Conservation (phyloP, 495 filamentous ascomycete species). For the Penicillium mononematosum region DNA sequence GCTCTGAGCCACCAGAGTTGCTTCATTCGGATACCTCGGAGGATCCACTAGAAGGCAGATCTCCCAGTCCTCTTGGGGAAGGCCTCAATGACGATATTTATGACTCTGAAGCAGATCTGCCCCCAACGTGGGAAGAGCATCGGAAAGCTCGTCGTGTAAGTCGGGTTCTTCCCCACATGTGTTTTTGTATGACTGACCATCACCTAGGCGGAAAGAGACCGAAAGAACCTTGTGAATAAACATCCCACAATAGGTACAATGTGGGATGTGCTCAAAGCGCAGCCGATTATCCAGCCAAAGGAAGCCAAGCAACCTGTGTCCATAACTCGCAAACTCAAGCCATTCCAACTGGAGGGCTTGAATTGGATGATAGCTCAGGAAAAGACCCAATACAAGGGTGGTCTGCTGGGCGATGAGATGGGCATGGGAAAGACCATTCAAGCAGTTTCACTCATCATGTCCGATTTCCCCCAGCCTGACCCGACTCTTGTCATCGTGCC, state of each 20-base stretch:
- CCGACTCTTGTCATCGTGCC: slow-evolving; percentile 90
- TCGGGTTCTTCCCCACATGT: not conserved
- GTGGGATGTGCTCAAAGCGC: slow-evolving; percentile 73
- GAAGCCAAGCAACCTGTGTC: slow-evolving; percentile 70
- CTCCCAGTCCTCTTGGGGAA: not conserved
- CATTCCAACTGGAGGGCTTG: slow-evolving; percentile 89
- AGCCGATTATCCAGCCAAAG: slow-evolving; percentile 62
- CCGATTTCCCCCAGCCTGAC: slow-evolving; percentile 78
- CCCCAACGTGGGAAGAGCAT: slow-evolving; percentile 19
- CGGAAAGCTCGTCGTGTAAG: slow-evolving; percentile 36
- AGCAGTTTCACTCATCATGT: slow-evolving; percentile 95
- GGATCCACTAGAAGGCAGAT: not conserved
- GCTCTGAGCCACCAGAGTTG: not conserved
- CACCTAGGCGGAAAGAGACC: slow-evolving; percentile 46
- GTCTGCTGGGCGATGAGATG: slow-evolving; percentile 93
- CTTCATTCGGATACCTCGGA: slow-evolving; percentile 1
- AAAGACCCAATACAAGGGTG: slow-evolving; percentile 77
- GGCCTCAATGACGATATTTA: slow-evolving; percentile 22
- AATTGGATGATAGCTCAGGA: slow-evolving; percentile 94
- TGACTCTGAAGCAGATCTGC: slow-evolving; percentile 11
- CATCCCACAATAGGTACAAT: slow-evolving; percentile 79
- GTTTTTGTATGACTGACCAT: slow-evolving; percentile 7
- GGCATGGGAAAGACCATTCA: slow-evolving; percentile 99
- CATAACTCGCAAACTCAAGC: slow-evolving; percentile 80
- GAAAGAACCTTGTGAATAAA: slow-evolving; percentile 64